These are phyloP conservation scores for Ophiostoma himal-ulmi DNA, from an alignment of 2,329 filamentous ascomycete genomes.

Conservation along the genomic window DNA sequence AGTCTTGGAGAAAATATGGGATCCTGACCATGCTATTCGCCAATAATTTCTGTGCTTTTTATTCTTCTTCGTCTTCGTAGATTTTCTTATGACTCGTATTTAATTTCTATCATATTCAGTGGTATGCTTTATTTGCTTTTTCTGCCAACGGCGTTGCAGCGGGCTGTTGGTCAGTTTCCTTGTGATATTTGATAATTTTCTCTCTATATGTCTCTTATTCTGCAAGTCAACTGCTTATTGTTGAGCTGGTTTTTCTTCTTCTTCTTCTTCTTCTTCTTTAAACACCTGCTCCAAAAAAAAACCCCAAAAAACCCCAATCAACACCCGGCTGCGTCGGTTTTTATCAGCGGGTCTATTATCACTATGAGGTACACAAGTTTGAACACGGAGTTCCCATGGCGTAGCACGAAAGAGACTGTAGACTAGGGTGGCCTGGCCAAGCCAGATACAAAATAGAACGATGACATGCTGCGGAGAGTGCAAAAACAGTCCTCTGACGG, in stretches of 20 bases:
- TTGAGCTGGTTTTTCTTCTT: background rate
- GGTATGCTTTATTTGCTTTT: background rate
- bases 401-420: background rate
- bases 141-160: background rate
- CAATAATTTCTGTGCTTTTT: background rate
- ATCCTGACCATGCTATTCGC: background rate
- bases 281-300: no score
- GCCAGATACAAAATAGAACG: background rate
- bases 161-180: background rate
- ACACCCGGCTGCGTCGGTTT: slow-evolving; percentile 1
- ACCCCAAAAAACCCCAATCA: background rate
- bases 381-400: slow-evolving; percentile 1
- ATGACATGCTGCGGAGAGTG: background rate
- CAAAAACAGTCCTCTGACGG: slow-evolving; percentile 4
- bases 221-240: background rate
- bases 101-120: background rate
- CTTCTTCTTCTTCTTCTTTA: background rate
- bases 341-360: background rate
- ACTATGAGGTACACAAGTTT: slow-evolving; percentile 9
- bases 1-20: background rate
- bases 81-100: background rate
- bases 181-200: background rate
- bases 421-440: slow-evolving; percentile 7
- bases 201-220: background rate
- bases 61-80: background rate